These are phyloP conservation scores for Adenanthera pavonina DNA, from an alignment of 306 rosid genomes.

Conservation along the genomic window DNA sequence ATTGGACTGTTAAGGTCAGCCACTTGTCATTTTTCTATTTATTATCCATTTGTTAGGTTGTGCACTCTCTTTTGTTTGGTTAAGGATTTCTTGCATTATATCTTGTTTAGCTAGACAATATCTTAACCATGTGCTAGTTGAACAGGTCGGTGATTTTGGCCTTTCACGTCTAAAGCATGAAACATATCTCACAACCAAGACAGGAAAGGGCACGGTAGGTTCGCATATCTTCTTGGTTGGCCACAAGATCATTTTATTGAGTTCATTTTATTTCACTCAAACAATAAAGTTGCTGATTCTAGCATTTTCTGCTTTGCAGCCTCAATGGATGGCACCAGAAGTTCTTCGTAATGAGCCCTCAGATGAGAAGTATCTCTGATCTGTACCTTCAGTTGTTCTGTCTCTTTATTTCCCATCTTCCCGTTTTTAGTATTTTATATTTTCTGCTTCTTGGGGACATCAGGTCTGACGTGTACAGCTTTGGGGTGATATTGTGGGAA, in stretches of 20 bases:
- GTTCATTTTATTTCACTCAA: neutral
- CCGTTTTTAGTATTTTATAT: constrained; percentile 20
- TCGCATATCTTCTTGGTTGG: constrained; percentile 10
- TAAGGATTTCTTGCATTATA: constrained; percentile 11
- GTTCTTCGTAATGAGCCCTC: constrained; percentile 98
- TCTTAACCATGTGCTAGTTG: constrained; percentile 28
- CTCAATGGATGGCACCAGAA: constrained; percentile 99
- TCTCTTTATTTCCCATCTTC: constrained; percentile 10
- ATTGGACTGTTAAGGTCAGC: constrained; percentile 96
- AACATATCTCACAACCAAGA: constrained; percentile 88
- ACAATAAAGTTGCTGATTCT: constrained; percentile 33
- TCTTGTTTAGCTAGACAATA: constrained; percentile 32
- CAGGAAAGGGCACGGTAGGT: constrained; percentile 96
- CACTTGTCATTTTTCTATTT: constrained; percentile 25
- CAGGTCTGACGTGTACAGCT: constrained; percentile 98
- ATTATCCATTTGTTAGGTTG: constrained; percentile 23
- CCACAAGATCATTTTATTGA: neutral
- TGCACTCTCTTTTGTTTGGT: constrained; percentile 19
- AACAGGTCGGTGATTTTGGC: constrained; percentile 98
- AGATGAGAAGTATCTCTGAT: constrained; percentile 82
- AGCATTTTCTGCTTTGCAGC: constrained; percentile 60
- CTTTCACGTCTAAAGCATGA: constrained; percentile 95
- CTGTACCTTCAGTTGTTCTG: constrained; percentile 22
- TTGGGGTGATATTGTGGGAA: constrained; percentile 98
- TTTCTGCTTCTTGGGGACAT: constrained; percentile 42